phyloP scores from a whole-genome alignment of 352 stramenopile species.

The Phytophthora syringae region DNA sequence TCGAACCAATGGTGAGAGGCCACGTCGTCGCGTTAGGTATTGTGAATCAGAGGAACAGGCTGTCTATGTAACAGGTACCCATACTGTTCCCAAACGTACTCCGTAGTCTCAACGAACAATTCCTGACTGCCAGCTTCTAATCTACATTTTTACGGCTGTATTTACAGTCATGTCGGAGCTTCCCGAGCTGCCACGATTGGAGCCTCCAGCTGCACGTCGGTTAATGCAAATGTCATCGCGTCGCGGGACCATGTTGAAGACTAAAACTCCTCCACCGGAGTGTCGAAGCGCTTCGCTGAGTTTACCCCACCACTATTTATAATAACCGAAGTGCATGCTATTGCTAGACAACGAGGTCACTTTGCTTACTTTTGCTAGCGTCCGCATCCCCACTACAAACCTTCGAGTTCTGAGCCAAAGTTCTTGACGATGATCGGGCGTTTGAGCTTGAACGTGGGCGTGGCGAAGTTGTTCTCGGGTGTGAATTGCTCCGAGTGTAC shows the following conservation, averaged over 20 bases:
- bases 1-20: no score
- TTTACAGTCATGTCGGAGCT: conserved; percentile 28
- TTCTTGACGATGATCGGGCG: conserved; percentile 87
- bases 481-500: conserved; percentile 89
- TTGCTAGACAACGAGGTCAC: no score
- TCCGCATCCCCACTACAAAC: conserved; percentile 77
- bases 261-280: conserved; percentile 69
- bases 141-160: background rate
- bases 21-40: no score
- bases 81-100: no score
- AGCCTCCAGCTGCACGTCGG: conserved; percentile 9
- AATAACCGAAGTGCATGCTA: no score
- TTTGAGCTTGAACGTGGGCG: conserved; percentile 98
- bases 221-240: conserved; percentile 9
- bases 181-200: conserved; percentile 28
- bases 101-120: no score
- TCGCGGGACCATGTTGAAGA: conserved; percentile 22
- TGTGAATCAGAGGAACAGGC: no score
- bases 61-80: no score
- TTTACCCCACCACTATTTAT: no score
- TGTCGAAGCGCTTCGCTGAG: no score
- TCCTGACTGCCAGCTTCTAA: no score
- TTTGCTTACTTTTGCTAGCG: no score
- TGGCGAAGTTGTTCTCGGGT: conserved; percentile 93
- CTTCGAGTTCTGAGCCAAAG: conserved; percentile 82